Conservation (phyloP, 2,329 filamentous ascomycete species). For the Arthrinium phaeospermum region DNA sequence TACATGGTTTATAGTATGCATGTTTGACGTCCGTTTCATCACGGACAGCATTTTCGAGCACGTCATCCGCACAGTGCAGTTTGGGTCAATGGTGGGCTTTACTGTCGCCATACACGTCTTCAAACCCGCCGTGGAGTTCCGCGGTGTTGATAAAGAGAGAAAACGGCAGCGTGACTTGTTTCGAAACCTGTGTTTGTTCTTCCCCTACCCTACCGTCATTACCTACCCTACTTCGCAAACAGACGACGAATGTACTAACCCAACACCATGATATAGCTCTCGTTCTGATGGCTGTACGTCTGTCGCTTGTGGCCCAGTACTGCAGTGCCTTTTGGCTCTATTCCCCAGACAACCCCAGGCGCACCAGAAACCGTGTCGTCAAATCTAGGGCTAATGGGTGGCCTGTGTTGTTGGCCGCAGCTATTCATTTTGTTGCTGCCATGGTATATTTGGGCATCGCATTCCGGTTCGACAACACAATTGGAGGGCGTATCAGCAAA, state of each 20-base stretch:
- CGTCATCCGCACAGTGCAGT: constrained; percentile 61
- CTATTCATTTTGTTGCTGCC: constrained; percentile 41
- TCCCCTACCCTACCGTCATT: no score
- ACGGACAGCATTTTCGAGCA: constrained; percentile 68
- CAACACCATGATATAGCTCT: constrained; percentile 34
- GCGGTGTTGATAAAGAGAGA: constrained; percentile 24
- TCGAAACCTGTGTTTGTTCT: constrained; percentile 43
- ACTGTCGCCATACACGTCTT: constrained; percentile 60
- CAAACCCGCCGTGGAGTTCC: constrained; percentile 36
- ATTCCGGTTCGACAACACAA: constrained; percentile 42
- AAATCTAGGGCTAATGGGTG: constrained; percentile 42
- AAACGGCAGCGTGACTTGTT: constrained; percentile 31
- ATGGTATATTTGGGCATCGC: constrained; percentile 47
- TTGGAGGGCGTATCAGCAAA: constrained; percentile 34
- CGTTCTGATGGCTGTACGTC: constrained; percentile 57
- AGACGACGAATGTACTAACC: neutral
- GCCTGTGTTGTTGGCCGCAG: constrained; percentile 42
- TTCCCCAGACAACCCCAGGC: no score
- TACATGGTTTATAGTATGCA: constrained; percentile 66
- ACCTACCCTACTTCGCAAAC: neutral
- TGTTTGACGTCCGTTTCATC: constrained; percentile 70
- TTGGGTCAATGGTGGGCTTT: constrained; percentile 68
- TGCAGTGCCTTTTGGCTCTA: constrained; percentile 31
- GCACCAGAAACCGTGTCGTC: no score
- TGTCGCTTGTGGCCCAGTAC: constrained; percentile 60